Conservation (phyloP, 2,329 filamentous ascomycete genomes). For the Xylariaceae sp. region DNA sequence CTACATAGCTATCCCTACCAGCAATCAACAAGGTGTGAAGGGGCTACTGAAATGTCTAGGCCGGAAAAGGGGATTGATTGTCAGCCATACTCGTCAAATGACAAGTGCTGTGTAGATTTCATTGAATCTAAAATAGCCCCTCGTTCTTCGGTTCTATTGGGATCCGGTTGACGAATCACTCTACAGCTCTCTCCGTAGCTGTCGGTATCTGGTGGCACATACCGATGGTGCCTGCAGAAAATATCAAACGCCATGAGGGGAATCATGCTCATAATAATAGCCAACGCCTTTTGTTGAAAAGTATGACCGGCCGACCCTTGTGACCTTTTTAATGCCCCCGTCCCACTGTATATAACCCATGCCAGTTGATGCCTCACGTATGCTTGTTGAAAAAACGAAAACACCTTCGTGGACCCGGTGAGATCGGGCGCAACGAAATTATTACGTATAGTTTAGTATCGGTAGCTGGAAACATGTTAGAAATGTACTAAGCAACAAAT, state of each 20-base stretch:
- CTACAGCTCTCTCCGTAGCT: conserved; percentile 24
- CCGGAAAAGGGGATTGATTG: neutral
- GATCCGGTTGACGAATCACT: conserved; percentile 32
- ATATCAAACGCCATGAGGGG: conserved; percentile 35
- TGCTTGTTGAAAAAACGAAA: conserved; percentile 32
- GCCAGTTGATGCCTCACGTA: conserved; percentile 32
- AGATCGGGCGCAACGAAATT: conserved; percentile 10
- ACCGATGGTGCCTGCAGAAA: conserved; percentile 22
- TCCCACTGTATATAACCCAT: conserved; percentile 23
- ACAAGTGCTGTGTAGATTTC: neutral
- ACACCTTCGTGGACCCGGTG: conserved; percentile 13
- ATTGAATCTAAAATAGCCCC: conserved; percentile 16
- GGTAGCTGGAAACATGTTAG: conserved; percentile 46
- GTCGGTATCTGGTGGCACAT: conserved; percentile 23
- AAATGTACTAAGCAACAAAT: conserved; percentile 3
- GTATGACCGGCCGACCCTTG: conserved; percentile 30
- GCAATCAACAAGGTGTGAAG: neutral
- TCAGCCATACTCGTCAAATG: neutral
- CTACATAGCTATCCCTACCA: neutral
- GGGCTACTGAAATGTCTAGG: neutral
- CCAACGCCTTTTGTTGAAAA: conserved; percentile 37
- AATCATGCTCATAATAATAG: conserved; percentile 34
- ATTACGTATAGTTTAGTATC: conserved; percentile 53
- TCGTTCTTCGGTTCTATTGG: conserved; percentile 22
- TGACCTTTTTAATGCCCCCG: conserved; percentile 27